Evolutionary conservation across 2,329 filamentous ascomycete species (phyloP).

Genomic region (Calonectria hongkongensis): DNA sequence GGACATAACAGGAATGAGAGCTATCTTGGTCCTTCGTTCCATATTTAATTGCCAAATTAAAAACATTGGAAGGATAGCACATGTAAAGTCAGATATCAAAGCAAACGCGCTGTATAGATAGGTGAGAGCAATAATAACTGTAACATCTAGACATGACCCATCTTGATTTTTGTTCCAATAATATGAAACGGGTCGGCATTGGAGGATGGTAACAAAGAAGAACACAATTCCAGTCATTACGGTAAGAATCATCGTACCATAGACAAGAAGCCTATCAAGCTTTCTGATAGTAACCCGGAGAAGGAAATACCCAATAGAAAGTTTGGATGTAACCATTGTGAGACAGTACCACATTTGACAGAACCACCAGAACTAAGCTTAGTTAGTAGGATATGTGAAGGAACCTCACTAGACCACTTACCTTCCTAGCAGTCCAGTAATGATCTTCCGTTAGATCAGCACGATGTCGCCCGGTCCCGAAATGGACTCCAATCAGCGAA

Average conservation of each 20-base stretch:
- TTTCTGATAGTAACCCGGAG: conserved; percentile 62
- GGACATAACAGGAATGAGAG: conserved; percentile 71
- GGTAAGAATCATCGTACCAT: conserved; percentile 59
- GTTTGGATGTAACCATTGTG: conserved; percentile 62
- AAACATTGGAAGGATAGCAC: conserved; percentile 71
- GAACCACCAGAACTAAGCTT: conserved; percentile 60
- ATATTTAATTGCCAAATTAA: conserved; percentile 75
- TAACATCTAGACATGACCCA: conserved; percentile 61
- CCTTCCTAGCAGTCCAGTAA: conserved; percentile 59
- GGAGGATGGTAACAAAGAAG: conserved; percentile 64
- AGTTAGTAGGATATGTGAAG: background rate
- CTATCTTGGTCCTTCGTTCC: conserved; percentile 69
- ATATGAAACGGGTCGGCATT: conserved; percentile 63
- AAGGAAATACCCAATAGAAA: conserved; percentile 65
- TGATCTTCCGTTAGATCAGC: conserved; percentile 55
- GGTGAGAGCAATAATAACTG: conserved; percentile 70
- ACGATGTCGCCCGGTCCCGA: conserved; percentile 64
- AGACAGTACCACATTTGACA: conserved; percentile 62
- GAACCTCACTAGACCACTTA: conserved; percentile 38
- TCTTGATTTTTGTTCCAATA: conserved; percentile 62
- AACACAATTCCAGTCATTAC: conserved; percentile 61
- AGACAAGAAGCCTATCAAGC: conserved; percentile 61
- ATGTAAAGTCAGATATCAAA: conserved; percentile 70
- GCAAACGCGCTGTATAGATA: conserved; percentile 71
- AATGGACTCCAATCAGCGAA: conserved; percentile 59